phyloP scores from a whole-genome alignment of 2,329 filamentous ascomycete genomes.

The Seiridium cupressi region DNA sequence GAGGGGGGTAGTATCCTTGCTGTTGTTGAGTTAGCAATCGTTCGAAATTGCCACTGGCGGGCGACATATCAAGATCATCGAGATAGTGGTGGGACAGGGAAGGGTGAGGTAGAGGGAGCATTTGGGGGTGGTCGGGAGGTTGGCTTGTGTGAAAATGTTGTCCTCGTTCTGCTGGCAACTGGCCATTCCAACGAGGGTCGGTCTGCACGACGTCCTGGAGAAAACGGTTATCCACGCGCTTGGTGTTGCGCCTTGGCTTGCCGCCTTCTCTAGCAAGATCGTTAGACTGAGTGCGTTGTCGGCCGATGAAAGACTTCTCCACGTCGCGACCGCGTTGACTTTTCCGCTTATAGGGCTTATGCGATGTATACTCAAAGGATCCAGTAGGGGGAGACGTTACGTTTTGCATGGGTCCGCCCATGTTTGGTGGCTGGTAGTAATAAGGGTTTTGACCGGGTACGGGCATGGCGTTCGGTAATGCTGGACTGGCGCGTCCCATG shows the following conservation, averaged over 20 bases:
- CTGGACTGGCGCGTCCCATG: constrained; percentile 36
- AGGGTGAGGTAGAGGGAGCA: not conserved
- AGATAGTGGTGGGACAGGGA: not conserved
- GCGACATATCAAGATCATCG: constrained; percentile 55
- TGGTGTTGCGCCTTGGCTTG: constrained; percentile 42
- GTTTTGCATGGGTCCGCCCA: constrained; percentile 61
- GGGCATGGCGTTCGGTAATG: constrained; percentile 60
- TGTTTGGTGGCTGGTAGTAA: constrained; percentile 56
- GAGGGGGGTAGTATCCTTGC: constrained; percentile 40
- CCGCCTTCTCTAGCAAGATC: not conserved
- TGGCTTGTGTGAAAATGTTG: constrained; percentile 1
- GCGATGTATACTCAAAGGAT: constrained; percentile 32
- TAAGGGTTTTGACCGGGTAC: constrained; percentile 61
- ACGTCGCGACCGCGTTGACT: constrained; percentile 40
- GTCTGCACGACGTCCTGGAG: not conserved
- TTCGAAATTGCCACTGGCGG: constrained; percentile 70
- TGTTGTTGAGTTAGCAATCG: constrained; percentile 73
- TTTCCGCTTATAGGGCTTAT: constrained; percentile 43
- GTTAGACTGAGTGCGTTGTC: constrained; percentile 28
- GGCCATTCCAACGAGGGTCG: constrained; percentile 4
- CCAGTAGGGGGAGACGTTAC: constrained; percentile 53
- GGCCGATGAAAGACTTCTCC: constrained; percentile 41
- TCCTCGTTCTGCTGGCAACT: constrained; percentile 11
- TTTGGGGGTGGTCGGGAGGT: not conserved
- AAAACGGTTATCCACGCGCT: constrained; percentile 39